phyloP scores from a whole-genome alignment of 768 basidiomycete genomes.

The Boletus subparvulus region DNA sequence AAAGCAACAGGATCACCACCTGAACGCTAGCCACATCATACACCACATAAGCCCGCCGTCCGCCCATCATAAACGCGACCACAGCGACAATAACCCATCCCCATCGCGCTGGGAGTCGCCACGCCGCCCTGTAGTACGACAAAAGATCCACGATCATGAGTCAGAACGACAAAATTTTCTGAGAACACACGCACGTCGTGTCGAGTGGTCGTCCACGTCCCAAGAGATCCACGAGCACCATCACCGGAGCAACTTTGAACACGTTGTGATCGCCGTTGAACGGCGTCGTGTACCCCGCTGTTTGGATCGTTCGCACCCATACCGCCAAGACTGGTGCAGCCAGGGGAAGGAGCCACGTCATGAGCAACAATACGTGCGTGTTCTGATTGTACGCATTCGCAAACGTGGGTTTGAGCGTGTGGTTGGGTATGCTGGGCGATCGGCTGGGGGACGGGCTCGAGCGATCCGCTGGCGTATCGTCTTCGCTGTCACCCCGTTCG shows the following conservation, averaged over 20 bases:
- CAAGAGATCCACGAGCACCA: constrained; percentile 61
- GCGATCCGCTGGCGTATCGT: constrained; percentile 7
- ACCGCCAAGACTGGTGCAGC: constrained; percentile 77
- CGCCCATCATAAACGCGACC: constrained; percentile 63
- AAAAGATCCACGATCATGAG: neutral
- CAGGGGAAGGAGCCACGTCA: constrained; percentile 81
- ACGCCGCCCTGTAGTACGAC: constrained; percentile 4
- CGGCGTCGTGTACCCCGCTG: constrained; percentile 74
- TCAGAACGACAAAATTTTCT: neutral
- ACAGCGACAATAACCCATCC: constrained; percentile 48
- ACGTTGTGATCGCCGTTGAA: constrained; percentile 83
- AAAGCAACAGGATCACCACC: constrained; percentile 13
- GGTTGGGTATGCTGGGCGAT: neutral
- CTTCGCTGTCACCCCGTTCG: constrained; percentile 3
- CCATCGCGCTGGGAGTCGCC: constrained; percentile 45
- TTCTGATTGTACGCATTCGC: constrained; percentile 46
- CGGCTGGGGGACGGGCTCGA: neutral
- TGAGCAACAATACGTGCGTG: constrained; percentile 64
- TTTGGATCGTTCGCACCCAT: constrained; percentile 84
- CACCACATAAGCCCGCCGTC: constrained; percentile 62
- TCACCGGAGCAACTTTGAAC: constrained; percentile 60
- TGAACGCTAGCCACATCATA: constrained; percentile 57
- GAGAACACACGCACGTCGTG: constrained; percentile 36
- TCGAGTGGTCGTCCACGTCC: constrained; percentile 49
- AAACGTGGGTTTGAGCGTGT: constrained; percentile 2